phyloP scores from a whole-genome alignment of 2,329 filamentous ascomycete species.

The Aspergillus udagawae region DNA sequence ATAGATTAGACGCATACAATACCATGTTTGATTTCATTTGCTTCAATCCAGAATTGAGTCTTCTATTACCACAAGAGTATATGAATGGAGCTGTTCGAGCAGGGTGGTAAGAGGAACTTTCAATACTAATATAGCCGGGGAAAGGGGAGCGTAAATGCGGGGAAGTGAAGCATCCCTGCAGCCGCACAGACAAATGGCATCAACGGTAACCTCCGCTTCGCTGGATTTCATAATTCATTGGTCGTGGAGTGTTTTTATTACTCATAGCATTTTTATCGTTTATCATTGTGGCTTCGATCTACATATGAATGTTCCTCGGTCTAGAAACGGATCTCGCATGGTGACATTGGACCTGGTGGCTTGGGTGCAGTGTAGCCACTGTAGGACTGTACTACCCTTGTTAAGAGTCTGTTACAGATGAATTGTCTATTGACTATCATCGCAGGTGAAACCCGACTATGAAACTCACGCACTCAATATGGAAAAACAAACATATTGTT shows the following conservation, averaged over 20 bases:
- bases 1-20: neutral
- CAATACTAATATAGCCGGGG: constrained; percentile 16
- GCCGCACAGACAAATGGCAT: neutral
- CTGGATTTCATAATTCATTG: neutral
- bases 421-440: neutral
- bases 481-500: neutral
- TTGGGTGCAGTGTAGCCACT: neutral
- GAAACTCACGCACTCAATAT: neutral
- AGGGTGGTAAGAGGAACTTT: neutral
- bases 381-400: neutral
- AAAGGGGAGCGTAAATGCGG: constrained; percentile 5
- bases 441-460: neutral
- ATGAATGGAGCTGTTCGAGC: neutral
- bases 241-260: neutral
- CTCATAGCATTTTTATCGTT: neutral
- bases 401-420: neutral
- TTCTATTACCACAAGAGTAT: neutral
- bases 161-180: constrained; percentile 2
- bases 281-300: neutral
- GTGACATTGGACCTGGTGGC: neutral
- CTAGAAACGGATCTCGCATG: neutral
- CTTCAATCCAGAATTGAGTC: neutral
- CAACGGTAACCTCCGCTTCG: neutral
- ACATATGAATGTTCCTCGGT: neutral
- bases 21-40: neutral